phyloP scores from a whole-genome alignment of 225 moss, liverwort and hornwort species.

The Bryoerythrophyllum caledonicum region DNA sequence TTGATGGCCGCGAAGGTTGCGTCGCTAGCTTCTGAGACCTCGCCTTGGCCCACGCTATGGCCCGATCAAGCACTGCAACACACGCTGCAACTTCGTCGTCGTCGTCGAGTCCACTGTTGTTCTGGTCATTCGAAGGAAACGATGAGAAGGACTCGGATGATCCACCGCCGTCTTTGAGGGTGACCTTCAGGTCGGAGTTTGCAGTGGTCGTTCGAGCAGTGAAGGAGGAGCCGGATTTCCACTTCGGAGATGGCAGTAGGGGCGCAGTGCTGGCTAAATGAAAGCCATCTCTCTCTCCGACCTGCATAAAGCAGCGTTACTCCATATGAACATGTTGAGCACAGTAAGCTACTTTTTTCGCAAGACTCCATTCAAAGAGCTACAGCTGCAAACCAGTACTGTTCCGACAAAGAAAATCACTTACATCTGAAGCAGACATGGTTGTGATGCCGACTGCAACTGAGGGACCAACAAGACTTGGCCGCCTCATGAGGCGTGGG shows the following conservation, averaged over 20 bases:
- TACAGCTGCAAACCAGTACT: slow-evolving; percentile 9
- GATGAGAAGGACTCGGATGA: slow-evolving; percentile 69
- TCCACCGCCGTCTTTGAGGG: slow-evolving; percentile 44
- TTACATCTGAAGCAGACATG: slow-evolving; percentile 90
- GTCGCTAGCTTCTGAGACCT: slow-evolving; percentile 44
- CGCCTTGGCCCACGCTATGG: slow-evolving; percentile 72
- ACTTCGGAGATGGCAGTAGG: slow-evolving; percentile 43
- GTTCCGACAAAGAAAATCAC: slow-evolving; percentile 20
- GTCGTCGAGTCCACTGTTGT: slow-evolving; percentile 38
- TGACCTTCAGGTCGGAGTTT: slow-evolving; percentile 32
- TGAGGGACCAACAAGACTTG: slow-evolving; percentile 94
- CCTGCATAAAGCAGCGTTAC: slow-evolving; percentile 14
- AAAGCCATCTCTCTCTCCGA: slow-evolving; percentile 48
- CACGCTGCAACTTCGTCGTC: slow-evolving; percentile 68
- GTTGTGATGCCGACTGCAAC: slow-evolving; percentile 90
- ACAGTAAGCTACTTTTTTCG: background rate
- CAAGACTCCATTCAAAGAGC: background rate
- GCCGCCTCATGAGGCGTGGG: slow-evolving; percentile 77
- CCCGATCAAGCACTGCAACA: slow-evolving; percentile 81
- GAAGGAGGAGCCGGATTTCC: slow-evolving; percentile 21
- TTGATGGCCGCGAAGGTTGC: slow-evolving; percentile 26
- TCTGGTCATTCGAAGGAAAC: slow-evolving; percentile 33
- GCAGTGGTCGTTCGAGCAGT: slow-evolving; percentile 4
- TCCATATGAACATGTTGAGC: background rate
- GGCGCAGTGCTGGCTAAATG: slow-evolving; percentile 52